These are phyloP conservation scores for Magnaporthiopsis poae DNA, from an alignment of 2,329 filamentous ascomycete genomes.

Conservation along the genomic window DNA sequence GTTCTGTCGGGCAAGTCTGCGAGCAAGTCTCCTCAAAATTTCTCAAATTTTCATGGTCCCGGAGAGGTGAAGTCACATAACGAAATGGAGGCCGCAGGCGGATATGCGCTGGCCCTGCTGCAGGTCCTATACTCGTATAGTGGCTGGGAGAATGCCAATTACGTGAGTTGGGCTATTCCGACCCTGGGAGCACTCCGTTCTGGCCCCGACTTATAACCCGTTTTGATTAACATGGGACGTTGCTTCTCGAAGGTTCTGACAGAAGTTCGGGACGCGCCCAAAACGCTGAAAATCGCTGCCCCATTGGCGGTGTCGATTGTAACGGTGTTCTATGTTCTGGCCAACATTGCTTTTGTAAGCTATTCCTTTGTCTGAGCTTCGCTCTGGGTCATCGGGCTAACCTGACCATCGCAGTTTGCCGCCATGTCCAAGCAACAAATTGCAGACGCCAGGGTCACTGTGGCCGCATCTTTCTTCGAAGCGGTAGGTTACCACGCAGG, in stretches of 20 bases:
- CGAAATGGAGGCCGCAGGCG: conserved; percentile 13
- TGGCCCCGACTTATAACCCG: no score
- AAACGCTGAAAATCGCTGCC: conserved; percentile 23
- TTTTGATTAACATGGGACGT: not conserved
- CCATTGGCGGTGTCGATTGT: conserved; percentile 23
- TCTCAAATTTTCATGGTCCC: conserved; percentile 18
- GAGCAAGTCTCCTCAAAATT: conserved; percentile 15
- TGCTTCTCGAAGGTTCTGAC: conserved; percentile 19
- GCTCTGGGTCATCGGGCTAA: no score
- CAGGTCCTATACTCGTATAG: conserved; percentile 28
- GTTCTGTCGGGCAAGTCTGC: conserved; percentile 19
- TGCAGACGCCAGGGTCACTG: conserved; percentile 16
- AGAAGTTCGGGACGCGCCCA: conserved; percentile 22
- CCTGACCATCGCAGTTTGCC: conserved; percentile 15
- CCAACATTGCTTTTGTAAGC: conserved; percentile 27
- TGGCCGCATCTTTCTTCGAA: conserved; percentile 25
- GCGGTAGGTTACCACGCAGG: conserved; percentile 11
- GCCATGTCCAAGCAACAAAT: conserved; percentile 22
- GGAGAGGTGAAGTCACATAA: conserved; percentile 6
- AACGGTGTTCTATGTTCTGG: conserved; percentile 26
- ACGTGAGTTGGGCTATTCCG: conserved; percentile 14
- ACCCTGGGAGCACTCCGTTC: not conserved
- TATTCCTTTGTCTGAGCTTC: not conserved
- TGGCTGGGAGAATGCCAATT: conserved; percentile 31
- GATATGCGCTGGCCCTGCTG: conserved; percentile 23